Evolutionary conservation across 2,329 filamentous ascomycete species (phyloP).

Genomic region (Fusarium sp.): DNA sequence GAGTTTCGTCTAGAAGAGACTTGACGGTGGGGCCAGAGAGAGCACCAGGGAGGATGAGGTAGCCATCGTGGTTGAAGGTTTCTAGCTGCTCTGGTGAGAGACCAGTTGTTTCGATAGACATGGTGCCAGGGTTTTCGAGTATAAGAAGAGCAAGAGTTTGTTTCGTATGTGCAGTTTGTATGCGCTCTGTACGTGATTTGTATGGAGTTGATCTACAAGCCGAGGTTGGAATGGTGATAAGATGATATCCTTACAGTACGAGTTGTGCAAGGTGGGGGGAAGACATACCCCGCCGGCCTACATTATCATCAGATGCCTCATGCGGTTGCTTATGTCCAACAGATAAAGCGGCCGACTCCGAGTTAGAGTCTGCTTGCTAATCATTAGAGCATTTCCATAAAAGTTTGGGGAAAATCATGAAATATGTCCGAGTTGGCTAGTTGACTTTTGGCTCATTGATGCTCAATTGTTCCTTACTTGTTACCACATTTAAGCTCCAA

Average conservation of each 20-base stretch:
- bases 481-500: neutral
- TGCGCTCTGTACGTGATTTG: neutral
- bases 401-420: neutral
- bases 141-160: accelerated
- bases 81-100: conserved; percentile 79
- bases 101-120: conserved; percentile 56
- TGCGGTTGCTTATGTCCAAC: neutral
- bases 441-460: neutral
- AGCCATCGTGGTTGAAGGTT: conserved; percentile 85
- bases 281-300: conserved; percentile 40
- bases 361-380: neutral
- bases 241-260: conserved; percentile 20
- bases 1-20: conserved; percentile 79
- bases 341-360: neutral
- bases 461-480: neutral
- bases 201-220: neutral
- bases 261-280: conserved; percentile 41
- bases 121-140: conserved; percentile 1
- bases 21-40: conserved; percentile 75
- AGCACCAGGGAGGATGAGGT: conserved; percentile 86
- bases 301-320: conserved; percentile 30
- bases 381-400: neutral
- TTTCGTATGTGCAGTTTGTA: neutral
- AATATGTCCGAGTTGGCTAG: neutral
- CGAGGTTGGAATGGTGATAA: conserved; percentile 28